phyloP scores from a whole-genome alignment of 148 eudicot species.

The Fagopyrum tataricum region DNA sequence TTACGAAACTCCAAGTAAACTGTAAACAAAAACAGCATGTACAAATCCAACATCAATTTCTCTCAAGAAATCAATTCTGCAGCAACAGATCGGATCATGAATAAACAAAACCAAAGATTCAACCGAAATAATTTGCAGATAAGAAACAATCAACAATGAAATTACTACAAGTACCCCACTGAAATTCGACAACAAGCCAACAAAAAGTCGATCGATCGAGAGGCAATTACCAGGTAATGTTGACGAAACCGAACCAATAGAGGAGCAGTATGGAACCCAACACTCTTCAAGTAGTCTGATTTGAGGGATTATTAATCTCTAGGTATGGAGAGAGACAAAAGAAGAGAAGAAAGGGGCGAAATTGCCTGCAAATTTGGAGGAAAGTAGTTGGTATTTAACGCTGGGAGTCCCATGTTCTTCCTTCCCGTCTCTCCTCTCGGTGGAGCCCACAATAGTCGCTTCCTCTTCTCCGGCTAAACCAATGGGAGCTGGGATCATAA shows the following conservation, averaged over 20 bases:
- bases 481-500: not conserved
- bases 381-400: slow-evolving; percentile 4
- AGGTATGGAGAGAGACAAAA: slow-evolving; percentile 5
- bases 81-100: not conserved
- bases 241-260: not conserved
- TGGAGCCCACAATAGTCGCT: not conserved
- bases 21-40: too few relatives aligned
- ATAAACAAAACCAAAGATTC: not conserved
- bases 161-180: not conserved
- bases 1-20: not conserved
- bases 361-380: slow-evolving; percentile 1
- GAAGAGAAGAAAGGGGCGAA: not conserved
- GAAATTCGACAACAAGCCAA: not conserved
- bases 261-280: not conserved
- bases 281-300: not conserved
- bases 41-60: not conserved
- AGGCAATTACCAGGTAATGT: not conserved
- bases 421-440: not conserved
- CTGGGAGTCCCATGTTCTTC: not conserved
- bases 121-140: not conserved
- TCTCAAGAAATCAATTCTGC: not conserved
- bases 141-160: not conserved
- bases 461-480: not conserved
- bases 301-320: not conserved
- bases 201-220: not conserved